Percentiles rank a stretch among this genome's conserved stretches.
These are phyloP conservation scores for Lactuca sativa DNA, from an alignment of 129 eudicot genomes.

Conservation along the genomic window DNA sequence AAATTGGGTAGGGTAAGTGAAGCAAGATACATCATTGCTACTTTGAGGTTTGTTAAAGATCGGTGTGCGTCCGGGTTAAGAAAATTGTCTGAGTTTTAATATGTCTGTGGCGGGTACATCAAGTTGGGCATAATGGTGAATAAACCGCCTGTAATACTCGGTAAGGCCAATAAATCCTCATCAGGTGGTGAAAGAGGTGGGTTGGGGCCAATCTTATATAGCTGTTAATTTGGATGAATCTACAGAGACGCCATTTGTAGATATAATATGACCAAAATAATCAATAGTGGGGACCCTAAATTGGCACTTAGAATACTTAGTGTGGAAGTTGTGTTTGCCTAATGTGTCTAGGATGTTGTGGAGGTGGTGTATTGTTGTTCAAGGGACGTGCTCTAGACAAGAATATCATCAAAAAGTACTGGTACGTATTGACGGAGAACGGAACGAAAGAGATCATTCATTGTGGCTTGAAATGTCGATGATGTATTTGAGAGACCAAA, in stretches of 20 bases:
- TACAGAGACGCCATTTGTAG: rapidly evolving
- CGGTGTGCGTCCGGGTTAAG: neutral
- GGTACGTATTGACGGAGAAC: neutral
- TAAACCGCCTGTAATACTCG: neutral
- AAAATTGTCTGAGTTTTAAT: rapidly evolving
- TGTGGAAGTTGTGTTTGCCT: neutral
- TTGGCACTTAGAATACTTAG: neutral
- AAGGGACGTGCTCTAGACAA: neutral
- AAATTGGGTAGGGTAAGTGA: neutral
- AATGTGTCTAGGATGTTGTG: neutral
- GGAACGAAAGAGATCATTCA: slow-evolving; percentile 1
- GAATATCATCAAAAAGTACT: neutral
- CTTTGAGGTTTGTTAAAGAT: neutral
- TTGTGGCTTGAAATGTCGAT: slow-evolving; percentile 4
- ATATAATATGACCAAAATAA: neutral
- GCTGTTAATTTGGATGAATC: neutral
- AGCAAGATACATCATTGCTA: neutral
- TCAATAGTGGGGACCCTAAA: neutral
- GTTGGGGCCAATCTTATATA: neutral
- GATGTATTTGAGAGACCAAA: neutral
- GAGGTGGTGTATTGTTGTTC: neutral
- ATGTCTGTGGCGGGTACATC: neutral
- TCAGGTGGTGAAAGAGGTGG: neutral
- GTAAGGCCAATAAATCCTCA: neutral
- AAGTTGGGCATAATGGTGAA: neutral